phyloP scores from a whole-genome alignment of 139 green algal genomes.

The Marvania coccoides region DNA sequence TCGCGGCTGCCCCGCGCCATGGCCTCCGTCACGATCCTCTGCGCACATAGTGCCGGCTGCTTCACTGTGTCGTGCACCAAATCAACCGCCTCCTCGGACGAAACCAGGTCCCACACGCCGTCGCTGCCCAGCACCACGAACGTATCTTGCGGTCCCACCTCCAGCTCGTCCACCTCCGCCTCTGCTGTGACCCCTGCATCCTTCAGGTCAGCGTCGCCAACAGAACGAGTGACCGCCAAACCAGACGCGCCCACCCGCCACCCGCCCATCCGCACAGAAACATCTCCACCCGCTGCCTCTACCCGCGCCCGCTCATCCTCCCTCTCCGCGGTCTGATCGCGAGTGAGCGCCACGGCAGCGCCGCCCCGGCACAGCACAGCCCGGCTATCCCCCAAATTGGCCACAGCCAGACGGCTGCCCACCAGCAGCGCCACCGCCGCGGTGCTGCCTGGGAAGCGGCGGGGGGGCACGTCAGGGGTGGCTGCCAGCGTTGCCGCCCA shows the following conservation, averaged over 20 bases:
- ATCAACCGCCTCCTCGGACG: slow-evolving; percentile 57
- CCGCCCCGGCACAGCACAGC: slow-evolving; percentile 64
- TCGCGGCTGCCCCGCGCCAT: slow-evolving; percentile 61
- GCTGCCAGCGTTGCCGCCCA: slow-evolving; percentile 15
- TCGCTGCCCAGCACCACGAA: slow-evolving; percentile 84
- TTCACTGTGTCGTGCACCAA: slow-evolving; percentile 79
- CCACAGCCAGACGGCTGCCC: slow-evolving; percentile 48
- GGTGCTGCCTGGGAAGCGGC: slow-evolving; percentile 60
- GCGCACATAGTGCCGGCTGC: slow-evolving; percentile 58
- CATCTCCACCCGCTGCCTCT: slow-evolving; percentile 34
- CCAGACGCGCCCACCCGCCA: slow-evolving; percentile 68
- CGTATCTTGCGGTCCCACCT: slow-evolving; percentile 48
- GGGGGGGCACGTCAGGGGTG: slow-evolving; percentile 14
- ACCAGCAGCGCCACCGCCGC: slow-evolving; percentile 58
- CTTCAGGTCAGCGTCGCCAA: slow-evolving; percentile 86
- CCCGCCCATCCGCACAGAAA: slow-evolving; percentile 32
- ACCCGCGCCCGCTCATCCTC: slow-evolving; percentile 66
- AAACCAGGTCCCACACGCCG: slow-evolving; percentile 81
- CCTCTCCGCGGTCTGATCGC: slow-evolving; percentile 71
- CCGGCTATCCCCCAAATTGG: slow-evolving; percentile 84
- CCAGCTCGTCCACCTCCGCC: slow-evolving; percentile 55
- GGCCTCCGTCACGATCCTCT: slow-evolving; percentile 74
- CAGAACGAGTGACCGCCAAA: slow-evolving; percentile 62
- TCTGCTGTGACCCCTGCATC: slow-evolving; percentile 52
- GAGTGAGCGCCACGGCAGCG: slow-evolving; percentile 48